phyloP scores from a whole-genome alignment of 352 stramenopile species.

The Phytophthora sansomeana region DNA sequence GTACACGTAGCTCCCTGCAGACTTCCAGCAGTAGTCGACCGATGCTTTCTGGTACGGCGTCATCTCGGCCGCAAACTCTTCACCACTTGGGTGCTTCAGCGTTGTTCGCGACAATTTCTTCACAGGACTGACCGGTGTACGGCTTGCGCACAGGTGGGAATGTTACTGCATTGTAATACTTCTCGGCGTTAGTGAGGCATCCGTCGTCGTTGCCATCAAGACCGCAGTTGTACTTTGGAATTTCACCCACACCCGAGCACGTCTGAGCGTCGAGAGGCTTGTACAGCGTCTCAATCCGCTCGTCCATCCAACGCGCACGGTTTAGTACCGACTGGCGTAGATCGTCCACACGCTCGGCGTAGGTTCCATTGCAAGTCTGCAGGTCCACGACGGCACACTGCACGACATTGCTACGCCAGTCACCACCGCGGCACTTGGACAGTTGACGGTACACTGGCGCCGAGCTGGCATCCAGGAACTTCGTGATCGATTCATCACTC shows the following conservation, averaged over 20 bases:
- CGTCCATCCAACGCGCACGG: conserved; percentile 79
- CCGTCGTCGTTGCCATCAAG: conserved; percentile 64
- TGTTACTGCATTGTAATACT: conserved; percentile 66
- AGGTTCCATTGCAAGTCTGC: conserved; percentile 66
- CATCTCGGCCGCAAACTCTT: conserved; percentile 27
- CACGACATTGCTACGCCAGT: conserved; percentile 57
- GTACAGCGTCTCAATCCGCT: conserved; percentile 72
- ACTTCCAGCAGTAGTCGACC: conserved; percentile 79
- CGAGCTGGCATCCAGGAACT: conserved; percentile 61
- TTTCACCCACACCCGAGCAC: conserved; percentile 66
- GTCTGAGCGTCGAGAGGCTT: conserved; percentile 60
- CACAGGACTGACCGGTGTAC: conserved; percentile 50
- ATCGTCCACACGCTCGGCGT: conserved; percentile 53
- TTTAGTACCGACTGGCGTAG: conserved; percentile 56
- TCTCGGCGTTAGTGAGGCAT: conserved; percentile 59
- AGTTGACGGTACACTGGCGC: conserved; percentile 59
- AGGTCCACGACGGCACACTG: conserved; percentile 69
- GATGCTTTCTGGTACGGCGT: conserved; percentile 52
- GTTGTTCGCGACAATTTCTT: conserved; percentile 28
- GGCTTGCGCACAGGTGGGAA: conserved; percentile 68
- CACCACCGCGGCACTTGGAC: conserved; percentile 52
- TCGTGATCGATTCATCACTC: conserved; percentile 58
- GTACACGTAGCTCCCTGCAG: conserved; percentile 65
- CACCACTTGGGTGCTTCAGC: conserved; percentile 17
- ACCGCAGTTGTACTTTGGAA: conserved; percentile 79